Evolutionary conservation across 176 grass and related monocot species (phyloP).

Genomic region (Leersia perrieri): DNA sequence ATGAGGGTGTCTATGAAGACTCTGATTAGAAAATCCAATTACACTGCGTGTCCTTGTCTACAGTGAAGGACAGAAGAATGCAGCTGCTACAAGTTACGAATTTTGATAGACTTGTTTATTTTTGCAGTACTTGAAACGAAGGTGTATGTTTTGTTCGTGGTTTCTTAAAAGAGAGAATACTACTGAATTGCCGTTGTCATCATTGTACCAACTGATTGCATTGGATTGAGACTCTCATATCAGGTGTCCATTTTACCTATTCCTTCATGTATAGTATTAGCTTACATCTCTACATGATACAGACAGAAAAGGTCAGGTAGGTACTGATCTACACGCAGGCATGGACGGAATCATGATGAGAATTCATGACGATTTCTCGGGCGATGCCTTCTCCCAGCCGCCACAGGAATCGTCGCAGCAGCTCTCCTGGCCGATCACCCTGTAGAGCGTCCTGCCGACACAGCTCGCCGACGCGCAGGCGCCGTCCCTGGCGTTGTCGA

Average conservation of each 20-base stretch:
- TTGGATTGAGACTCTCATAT: constrained; percentile 19
- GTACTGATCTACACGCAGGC: constrained; percentile 22
- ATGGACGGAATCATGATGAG: neutral
- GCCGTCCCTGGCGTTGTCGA: constrained; percentile 57
- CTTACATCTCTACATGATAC: constrained; percentile 21
- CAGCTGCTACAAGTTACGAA: constrained; percentile 4
- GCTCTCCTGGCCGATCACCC: constrained; percentile 57
- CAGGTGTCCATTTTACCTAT: constrained; percentile 6
- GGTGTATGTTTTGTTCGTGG: neutral
- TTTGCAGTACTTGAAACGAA: neutral
- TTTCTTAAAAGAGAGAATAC: neutral
- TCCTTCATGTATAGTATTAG: constrained; percentile 19
- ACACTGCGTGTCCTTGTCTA: neutral
- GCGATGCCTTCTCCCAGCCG: constrained; percentile 35
- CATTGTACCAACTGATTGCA: constrained; percentile 13
- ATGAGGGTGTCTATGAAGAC: constrained; percentile 60
- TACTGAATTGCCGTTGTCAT: neutral
- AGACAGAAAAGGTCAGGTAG: constrained; percentile 5
- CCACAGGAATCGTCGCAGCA: constrained; percentile 57
- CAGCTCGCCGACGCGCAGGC: constrained; percentile 40
- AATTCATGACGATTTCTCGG: constrained; percentile 4
- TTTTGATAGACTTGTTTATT: constrained; percentile 19
- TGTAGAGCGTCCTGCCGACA: constrained; percentile 45
- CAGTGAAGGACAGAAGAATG: neutral
- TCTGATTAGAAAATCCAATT: constrained; percentile 44